A percentile compares a stretch with the other conserved stretches of the same genome.
Conservation (phyloP, 2,329 filamentous ascomycete species). For the Neofusicoccum sp. region DNA sequence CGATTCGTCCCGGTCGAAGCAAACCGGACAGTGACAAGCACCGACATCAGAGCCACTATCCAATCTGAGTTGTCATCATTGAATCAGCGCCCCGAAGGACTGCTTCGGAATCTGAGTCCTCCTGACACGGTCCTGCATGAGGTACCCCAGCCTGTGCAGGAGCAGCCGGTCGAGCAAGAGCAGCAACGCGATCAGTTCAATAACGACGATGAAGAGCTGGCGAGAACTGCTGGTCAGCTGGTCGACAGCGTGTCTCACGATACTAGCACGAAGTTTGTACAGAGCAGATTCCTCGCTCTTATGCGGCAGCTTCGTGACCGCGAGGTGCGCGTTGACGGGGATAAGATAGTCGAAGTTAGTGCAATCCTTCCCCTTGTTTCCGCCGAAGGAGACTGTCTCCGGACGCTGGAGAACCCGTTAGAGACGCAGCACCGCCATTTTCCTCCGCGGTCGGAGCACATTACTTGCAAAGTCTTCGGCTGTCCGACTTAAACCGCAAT, state of each 20-base stretch:
- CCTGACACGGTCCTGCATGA: background rate
- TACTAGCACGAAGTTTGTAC: conserved; percentile 70
- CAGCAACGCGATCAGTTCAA: conserved; percentile 23
- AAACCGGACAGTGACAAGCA: background rate
- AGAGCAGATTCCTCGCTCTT: conserved; percentile 72
- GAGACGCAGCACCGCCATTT: conserved; percentile 9
- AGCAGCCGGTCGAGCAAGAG: background rate
- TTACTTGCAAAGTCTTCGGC: conserved; percentile 17
- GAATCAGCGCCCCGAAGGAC: conserved; percentile 1
- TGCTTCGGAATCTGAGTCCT: conserved; percentile 1
- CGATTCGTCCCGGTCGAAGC: background rate
- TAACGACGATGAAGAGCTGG: conserved; percentile 64
- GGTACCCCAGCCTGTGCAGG: background rate
- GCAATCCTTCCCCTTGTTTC: conserved; percentile 8
- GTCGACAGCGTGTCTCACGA: conserved; percentile 68
- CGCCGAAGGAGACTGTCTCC: conserved; percentile 1
- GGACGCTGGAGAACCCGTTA: background rate
- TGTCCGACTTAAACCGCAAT: background rate
- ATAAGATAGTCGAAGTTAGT: conserved; percentile 60
- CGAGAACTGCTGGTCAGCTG: conserved; percentile 68
- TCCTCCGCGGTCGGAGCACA: background rate
- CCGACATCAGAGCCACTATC: background rate
- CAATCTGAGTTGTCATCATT: background rate
- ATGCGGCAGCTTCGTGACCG: conserved; percentile 73
- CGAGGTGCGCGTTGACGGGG: conserved; percentile 70